Conservation (phyloP, 108 stramenopile genomes). For the Nannochloropsis oceanica region DNA sequence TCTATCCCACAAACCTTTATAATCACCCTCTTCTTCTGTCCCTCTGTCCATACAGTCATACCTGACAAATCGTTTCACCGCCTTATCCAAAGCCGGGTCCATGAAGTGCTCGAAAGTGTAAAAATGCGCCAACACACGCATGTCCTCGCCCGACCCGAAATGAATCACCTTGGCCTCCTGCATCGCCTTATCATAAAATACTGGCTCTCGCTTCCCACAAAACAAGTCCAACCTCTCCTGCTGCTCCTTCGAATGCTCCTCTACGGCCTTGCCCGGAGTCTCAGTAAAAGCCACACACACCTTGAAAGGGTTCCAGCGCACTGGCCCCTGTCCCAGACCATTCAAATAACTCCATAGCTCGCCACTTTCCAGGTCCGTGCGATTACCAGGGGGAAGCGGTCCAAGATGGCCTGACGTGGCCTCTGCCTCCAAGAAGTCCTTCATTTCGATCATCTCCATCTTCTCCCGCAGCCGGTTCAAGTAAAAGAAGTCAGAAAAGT, state of each 20-base stretch:
- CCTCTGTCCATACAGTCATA: background rate
- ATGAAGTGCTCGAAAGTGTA: constrained; percentile 30
- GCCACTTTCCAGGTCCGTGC: background rate
- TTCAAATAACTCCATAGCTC: background rate
- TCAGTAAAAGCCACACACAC: background rate
- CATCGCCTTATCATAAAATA: background rate
- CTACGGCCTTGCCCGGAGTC: background rate
- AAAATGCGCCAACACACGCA: constrained; percentile 26
- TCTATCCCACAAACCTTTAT: too few species aligned
- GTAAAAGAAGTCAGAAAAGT: constrained; percentile 61
- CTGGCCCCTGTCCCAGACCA: background rate
- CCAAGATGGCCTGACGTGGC: background rate
- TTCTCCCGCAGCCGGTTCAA: constrained; percentile 37
- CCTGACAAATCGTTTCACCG: constrained; percentile 26
- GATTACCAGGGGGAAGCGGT: background rate
- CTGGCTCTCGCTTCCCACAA: background rate
- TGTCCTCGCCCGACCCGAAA: constrained; percentile 2
- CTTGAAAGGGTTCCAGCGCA: background rate
- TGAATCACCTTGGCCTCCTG: background rate
- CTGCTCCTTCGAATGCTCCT: background rate
- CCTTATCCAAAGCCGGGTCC: constrained; percentile 16
- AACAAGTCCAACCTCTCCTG: background rate
- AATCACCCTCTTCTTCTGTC: too few species aligned
- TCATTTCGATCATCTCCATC: constrained; percentile 59
- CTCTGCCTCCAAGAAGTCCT: constrained; percentile 60